phyloP scores from a whole-genome alignment of 495 filamentous ascomycete genomes.

The Entonaema liquescens region DNA sequence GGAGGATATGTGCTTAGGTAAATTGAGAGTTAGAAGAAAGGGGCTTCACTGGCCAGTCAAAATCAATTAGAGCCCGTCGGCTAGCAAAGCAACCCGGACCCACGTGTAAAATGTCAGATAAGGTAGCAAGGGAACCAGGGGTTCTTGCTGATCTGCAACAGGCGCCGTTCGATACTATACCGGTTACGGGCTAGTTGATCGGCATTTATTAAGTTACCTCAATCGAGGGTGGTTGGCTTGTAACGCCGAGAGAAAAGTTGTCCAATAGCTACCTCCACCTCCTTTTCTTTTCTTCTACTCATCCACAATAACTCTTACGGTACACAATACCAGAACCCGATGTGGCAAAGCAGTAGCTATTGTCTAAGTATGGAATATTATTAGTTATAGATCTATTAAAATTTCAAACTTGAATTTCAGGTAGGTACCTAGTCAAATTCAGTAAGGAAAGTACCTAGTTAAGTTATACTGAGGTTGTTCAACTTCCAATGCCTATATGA shows the following conservation, averaged over 20 bases:
- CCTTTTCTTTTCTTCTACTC: background rate
- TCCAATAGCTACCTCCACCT: background rate
- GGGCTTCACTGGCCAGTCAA: constrained; percentile 16
- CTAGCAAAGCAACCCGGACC: constrained; percentile 8
- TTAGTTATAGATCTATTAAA: no score
- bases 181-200: constrained; percentile 33
- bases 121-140: constrained; percentile 23
- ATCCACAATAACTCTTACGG: no score
- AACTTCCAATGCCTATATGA: no score
- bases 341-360: no score
- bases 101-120: constrained; percentile 19
- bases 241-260: background rate
- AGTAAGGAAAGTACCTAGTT: no score
- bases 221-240: background rate
- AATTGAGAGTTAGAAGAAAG: background rate
- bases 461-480: no score
- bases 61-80: background rate
- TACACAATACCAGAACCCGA: no score
- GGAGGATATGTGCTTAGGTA: background rate
- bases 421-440: no score
- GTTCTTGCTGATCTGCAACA: constrained; percentile 29
- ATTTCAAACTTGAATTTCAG: no score
- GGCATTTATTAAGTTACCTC: constrained; percentile 8
- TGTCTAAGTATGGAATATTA: no score
- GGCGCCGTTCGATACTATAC: constrained; percentile 35